Evolutionary conservation across 352 stramenopile species (phyloP).

Genomic region (Phytophthora tentaculata): DNA sequence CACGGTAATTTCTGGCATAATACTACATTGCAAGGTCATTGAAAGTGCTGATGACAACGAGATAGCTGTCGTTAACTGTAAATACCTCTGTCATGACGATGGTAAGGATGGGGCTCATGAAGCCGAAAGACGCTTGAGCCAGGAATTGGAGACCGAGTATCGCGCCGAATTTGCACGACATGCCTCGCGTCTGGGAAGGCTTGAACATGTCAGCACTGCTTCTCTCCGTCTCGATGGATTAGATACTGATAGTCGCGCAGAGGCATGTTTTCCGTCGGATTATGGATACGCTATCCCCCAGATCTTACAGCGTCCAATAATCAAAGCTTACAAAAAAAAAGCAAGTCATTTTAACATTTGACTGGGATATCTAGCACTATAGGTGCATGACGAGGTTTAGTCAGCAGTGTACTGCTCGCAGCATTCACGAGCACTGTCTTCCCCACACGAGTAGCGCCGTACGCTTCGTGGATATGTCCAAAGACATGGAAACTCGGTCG

Average conservation of each 20-base stretch:
- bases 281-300: background rate
- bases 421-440: constrained; percentile 91
- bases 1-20: constrained; percentile 57
- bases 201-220: background rate
- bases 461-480: constrained; percentile 93
- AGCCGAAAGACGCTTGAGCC: constrained; percentile 62
- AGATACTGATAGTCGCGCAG: constrained; percentile 4
- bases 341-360: constrained; percentile 42
- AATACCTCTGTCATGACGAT: constrained; percentile 68
- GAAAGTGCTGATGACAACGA: background rate
- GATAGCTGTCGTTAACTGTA: background rate
- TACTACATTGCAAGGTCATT: constrained; percentile 40
- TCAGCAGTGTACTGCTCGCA: constrained; percentile 72
- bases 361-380: constrained; percentile 81
- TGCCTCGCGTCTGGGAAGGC: background rate
- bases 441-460: constrained; percentile 78
- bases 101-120: constrained; percentile 46
- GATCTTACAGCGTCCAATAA: background rate
- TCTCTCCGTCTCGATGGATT: constrained; percentile 10
- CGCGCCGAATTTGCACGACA: constrained; percentile 46
- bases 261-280: background rate
- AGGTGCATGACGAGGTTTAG: constrained; percentile 62
- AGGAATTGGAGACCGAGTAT: constrained; percentile 56
- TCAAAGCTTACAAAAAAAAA: background rate
- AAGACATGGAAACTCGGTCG: constrained; percentile 90